These are phyloP conservation scores for Penstemon davidsonii DNA, from an alignment of 257 asterid genomes.

Conservation along the genomic window DNA sequence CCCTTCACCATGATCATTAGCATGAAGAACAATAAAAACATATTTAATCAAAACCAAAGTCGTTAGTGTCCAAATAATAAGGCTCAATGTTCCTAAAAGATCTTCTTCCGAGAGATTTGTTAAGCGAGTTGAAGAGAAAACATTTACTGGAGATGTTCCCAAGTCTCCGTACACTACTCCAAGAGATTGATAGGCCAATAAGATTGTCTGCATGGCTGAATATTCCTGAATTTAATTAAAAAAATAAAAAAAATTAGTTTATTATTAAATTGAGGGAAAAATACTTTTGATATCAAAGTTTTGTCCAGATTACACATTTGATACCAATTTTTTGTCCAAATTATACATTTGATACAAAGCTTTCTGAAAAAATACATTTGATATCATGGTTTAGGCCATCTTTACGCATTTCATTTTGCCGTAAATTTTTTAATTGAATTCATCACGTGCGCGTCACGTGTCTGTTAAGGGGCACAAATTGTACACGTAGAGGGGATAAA, in stretches of 20 bases:
- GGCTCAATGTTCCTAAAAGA: conserved; percentile 66
- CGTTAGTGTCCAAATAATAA: conserved; percentile 72
- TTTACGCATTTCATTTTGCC: too few species aligned
- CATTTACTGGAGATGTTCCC: conserved; percentile 76
- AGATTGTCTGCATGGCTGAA: conserved; percentile 43
- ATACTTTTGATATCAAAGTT: too few species aligned
- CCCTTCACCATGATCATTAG: conserved; percentile 82
- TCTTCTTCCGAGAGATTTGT: conserved; percentile 58
- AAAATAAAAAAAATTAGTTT: background rate
- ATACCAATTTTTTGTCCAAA: too few species aligned
- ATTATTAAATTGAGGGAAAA: too few species aligned
- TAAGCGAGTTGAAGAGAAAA: conserved; percentile 54
- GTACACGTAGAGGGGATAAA: too few species aligned
- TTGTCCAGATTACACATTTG: too few species aligned
- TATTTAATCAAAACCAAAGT: conserved; percentile 57
- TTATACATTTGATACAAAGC: too few species aligned
- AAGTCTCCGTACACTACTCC: conserved; percentile 79
- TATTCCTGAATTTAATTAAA: conserved; percentile 36
- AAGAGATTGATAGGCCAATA: conserved; percentile 68
- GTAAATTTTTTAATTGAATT: too few species aligned
- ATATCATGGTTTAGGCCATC: too few species aligned
- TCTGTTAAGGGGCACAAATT: too few species aligned
- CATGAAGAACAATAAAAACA: conserved; percentile 62
- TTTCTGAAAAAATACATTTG: too few species aligned
- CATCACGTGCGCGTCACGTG: too few species aligned